Conservation (phyloP, 805 yeast genomes). For the Kodamaea laetipori region DNA sequence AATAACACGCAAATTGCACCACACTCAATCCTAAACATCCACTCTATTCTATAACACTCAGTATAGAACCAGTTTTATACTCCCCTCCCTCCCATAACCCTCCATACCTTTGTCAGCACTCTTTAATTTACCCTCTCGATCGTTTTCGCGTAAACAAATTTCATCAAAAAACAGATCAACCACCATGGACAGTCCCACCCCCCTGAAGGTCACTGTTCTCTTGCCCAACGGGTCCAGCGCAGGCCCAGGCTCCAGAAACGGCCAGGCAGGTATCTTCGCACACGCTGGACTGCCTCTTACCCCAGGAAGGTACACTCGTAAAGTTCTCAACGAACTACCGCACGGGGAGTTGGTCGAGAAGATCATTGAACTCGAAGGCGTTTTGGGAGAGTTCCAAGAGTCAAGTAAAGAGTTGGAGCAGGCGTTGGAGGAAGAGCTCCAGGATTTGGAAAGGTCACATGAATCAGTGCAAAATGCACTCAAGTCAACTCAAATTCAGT, state of each 20-base stretch:
- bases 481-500: slow-evolving; percentile 22
- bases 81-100: too few relatives aligned
- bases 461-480: slow-evolving; percentile 18
- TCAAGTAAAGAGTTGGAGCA: slow-evolving; percentile 47
- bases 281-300: slow-evolving; percentile 13
- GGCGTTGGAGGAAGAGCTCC: slow-evolving; percentile 47
- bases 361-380: slow-evolving; percentile 39
- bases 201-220: slow-evolving; percentile 7
- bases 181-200: slow-evolving; percentile 18
- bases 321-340: slow-evolving; percentile 13
- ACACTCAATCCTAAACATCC: too few relatives aligned
- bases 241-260: neutral
- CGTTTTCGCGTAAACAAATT: too few relatives aligned
- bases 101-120: too few relatives aligned
- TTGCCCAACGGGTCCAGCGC: neutral
- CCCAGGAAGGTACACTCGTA: slow-evolving; percentile 15
- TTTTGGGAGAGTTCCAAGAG: slow-evolving; percentile 44
- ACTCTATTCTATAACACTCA: too few relatives aligned
- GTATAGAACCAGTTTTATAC: too few relatives aligned
- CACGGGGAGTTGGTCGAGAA: slow-evolving; percentile 28
- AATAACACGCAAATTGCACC: too few relatives aligned
- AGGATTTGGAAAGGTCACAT: slow-evolving; percentile 32
- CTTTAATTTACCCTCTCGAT: too few relatives aligned
- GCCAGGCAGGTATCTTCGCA: neutral
- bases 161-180: neutral